Base-by-base conservation (phyloP, 129 eudicot genomes). In the Dittrichia graveolens region DNA sequence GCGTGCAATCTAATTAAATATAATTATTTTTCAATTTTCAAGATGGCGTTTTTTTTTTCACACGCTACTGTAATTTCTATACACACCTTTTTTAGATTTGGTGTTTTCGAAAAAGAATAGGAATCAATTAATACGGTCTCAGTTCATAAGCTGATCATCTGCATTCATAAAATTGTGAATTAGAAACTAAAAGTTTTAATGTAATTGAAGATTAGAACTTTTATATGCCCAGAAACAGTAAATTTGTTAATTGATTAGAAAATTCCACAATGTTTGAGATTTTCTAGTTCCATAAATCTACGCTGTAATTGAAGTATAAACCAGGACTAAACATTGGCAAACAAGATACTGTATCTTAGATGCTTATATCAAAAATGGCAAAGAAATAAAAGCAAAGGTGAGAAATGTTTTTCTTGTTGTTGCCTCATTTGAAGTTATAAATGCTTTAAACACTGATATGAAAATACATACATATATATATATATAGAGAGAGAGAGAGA, bases 351-450 rank as follows among this genome's bases (percentile, higher is more conserved):
- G 31, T 24, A 24, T 24, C 31, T 24, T 24, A 24, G 31, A 24
- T 12, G 63, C 31, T 46, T 49, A 74, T 65, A 24, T 46, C 19
- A 48, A 69, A 24, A 69, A 9, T 39, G 41, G 56, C 54, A 69
- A 66, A 56, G n/a, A 46, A 67, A 46, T 9, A 65, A 65, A 64
- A 41, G 57, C 58, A 37, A 37, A 46, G 75, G 56, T 54, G 40
- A 56, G 40, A 39, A 73, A 75, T 43, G 59, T 16, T 35, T 40
- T 67, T 46, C 55, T 58, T 68, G 12, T 45, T 34, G 57, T 60
- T 49, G 63, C 76, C 81, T 35, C 44, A 49, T 61, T 61, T 75
- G 68, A 43, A 58, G 50, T 14, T 40, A 81, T 61, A 75, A 75
- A 41, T 65, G 72, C 47, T 66, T 55, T 60, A 75, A 66, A n/a